Base-by-base conservation (phyloP, 495 filamentous ascomycete genomes). In the Penicillium nucicola region DNA sequence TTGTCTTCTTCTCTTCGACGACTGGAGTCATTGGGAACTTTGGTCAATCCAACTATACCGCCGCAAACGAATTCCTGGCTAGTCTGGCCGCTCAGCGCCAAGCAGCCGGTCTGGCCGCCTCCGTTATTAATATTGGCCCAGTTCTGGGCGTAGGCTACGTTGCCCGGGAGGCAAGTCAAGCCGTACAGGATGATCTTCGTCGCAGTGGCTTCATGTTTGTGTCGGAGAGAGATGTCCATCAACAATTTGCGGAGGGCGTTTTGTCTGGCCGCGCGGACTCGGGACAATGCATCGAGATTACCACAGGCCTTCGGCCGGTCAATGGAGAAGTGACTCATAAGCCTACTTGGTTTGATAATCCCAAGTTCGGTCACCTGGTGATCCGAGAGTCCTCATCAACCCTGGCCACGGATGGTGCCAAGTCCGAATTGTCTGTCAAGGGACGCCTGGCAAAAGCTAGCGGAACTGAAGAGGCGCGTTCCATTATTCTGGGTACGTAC, bases 41-140 rank as follows among this genome's bases (percentile, higher is more conserved):
- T 14, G 64, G 60, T 19, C 80, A 83, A 52, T 62, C 71, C 20
- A 76, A 76, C 58, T 83, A 83, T 52, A 60, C 70, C 0, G 74
- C 78, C 0, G 79, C 75, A 8, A 82, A 79, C 53, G 67, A 71
- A 62, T 84, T 79, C 68, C 70, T 53, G 70, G 70, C 53, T 6
- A 47, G 53, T 10, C 45, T 79, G 2, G 67, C 62, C 0, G 25
- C 41, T 2, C 54, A 72, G 40, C 58, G 76, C 0, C 45, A 65
- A 18, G 46, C 30, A n/a, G 62, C 69, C 1, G 72, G 72, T 5
- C 25, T 61, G 1, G 62, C 53, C 20, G 65, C 20, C 0, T 52
- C 45, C 39, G 30, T 52, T 12, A 54, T 71, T n/a, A 23, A 61
- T 30, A 55, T 61, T 17, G 31, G 19, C 5, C 17, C 30, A 0